phyloP scores from a whole-genome alignment of 345 rosid genomes.

The Angophora floribunda region DNA sequence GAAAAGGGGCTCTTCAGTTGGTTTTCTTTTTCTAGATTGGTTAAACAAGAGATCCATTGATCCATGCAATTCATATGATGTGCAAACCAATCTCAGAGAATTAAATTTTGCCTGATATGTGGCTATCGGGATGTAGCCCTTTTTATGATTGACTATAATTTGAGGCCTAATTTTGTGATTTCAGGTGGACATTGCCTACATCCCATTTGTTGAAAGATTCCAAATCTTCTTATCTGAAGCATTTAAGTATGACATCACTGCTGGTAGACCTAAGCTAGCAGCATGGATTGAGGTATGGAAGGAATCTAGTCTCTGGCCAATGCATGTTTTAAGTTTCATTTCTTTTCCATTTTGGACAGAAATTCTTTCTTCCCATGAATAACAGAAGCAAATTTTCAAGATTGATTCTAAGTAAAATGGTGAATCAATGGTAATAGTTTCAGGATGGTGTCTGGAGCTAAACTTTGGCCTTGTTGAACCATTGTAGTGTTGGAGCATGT shows the following conservation, averaged over 20 bases:
- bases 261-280: slow-evolving; percentile 65
- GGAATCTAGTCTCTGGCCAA: background rate
- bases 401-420: background rate
- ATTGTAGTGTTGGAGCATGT: background rate
- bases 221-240: slow-evolving; percentile 36
- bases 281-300: slow-evolving; percentile 66
- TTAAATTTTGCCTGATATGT: background rate
- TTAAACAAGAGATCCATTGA: background rate
- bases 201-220: slow-evolving; percentile 61
- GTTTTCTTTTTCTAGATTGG: background rate
- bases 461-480: background rate
- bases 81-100: background rate
- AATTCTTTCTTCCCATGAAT: background rate
- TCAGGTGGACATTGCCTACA: slow-evolving; percentile 74
- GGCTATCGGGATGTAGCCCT: background rate
- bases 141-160: background rate
- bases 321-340: background rate
- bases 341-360: background rate
- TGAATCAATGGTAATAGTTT: background rate
- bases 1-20: background rate
- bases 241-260: slow-evolving; percentile 45
- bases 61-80: background rate
- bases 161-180: background rate
- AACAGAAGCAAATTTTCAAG: background rate
- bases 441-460: background rate